Evolutionary conservation across 2,329 filamentous ascomycete species (phyloP), one percentile per base, ranked within the genome.

Genomic region (Sarocladium strictum): DNA sequence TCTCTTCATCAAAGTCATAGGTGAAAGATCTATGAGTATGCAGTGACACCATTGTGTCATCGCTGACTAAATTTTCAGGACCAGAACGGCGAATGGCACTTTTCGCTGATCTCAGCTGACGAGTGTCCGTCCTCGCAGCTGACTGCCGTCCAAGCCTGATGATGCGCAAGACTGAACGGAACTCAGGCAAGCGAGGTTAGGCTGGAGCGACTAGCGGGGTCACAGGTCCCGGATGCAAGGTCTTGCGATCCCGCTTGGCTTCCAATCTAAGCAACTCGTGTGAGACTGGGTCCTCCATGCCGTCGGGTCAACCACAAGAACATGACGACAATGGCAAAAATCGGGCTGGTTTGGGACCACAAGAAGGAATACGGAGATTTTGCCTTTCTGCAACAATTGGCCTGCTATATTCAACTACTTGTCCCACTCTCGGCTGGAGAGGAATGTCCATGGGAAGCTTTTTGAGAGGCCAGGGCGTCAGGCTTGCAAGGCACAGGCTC

Each of bases 211-310:
- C 47, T 35, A 51, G 47, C 29, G 47, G 47, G 29, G 47, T 33
- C 27, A 19, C 3, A 51, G n/a, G 17, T 29, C 47, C n/a, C 47
- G 47, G 47, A 51, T 51, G 27, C 47, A 27, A 35, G 47, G 47
- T 35, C 47, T 23, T 21, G 47, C 11, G 47, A 51, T 51, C 47
- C 47, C 47, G 47, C 29, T 15, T 19, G 4, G 47, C 21, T 51
- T 51, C 47, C 47, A 51, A 33, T 51, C n/a, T 51, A 35, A 51
- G 47, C 26, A 51, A 51, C 23, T 35, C 47, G 47, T 51, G 47
- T 51, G 21, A 32, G 29, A 32, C 29, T 32, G n/a, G n/a, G n/a
- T n/a, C n/a, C n/a, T n/a, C n/a, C n/a, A n/a, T n/a, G n/a, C n/a
- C n/a, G n/a, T n/a, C n/a, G n/a, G n/a, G n/a, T n/a, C n/a, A n/a